These are phyloP conservation scores for Fusarium succisae DNA, from an alignment of 2,329 filamentous ascomycete species.

Conservation along the genomic window DNA sequence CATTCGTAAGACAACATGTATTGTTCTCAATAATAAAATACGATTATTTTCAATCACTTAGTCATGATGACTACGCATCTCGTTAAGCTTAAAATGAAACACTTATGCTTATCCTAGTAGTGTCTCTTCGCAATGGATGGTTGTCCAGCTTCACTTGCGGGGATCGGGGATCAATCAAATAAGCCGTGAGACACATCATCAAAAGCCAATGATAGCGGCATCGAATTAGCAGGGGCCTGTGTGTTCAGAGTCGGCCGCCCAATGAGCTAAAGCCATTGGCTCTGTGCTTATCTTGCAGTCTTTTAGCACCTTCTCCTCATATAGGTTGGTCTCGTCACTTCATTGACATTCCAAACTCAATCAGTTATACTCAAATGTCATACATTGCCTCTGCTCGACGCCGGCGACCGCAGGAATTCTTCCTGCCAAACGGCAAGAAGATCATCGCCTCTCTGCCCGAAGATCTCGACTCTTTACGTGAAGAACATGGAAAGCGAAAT, in stretches of 20 bases:
- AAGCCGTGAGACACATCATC: conserved; percentile 35
- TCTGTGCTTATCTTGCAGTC: conserved; percentile 24
- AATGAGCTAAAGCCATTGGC: conserved; percentile 16
- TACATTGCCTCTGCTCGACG: conserved; percentile 34
- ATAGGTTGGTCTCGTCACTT: background rate
- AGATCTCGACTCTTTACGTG: conserved; percentile 59
- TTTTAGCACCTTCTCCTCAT: conserved; percentile 21
- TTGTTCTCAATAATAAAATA: background rate
- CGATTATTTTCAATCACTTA: background rate
- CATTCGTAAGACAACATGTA: background rate
- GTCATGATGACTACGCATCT: conserved; percentile 4
- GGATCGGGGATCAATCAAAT: conserved; percentile 20
- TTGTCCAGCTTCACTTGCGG: conserved; percentile 13
- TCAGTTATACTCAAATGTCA: conserved; percentile 26
- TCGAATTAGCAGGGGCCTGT: conserved; percentile 29
- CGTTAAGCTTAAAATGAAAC: conserved; percentile 8
- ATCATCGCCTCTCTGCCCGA: conserved; percentile 67
- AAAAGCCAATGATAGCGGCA: conserved; percentile 36
- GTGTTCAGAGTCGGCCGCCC: conserved; percentile 25
- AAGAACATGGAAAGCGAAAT: conserved; percentile 50
- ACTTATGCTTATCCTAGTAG: conserved; percentile 5
- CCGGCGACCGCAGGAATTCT: conserved; percentile 60
- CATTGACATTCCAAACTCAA: background rate
- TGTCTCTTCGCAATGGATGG: background rate
- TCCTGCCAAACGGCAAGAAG: conserved; percentile 63